These are phyloP conservation scores for Xeromyces bisporus DNA, from an alignment of 495 filamentous ascomycete genomes.

Conservation along the genomic window DNA sequence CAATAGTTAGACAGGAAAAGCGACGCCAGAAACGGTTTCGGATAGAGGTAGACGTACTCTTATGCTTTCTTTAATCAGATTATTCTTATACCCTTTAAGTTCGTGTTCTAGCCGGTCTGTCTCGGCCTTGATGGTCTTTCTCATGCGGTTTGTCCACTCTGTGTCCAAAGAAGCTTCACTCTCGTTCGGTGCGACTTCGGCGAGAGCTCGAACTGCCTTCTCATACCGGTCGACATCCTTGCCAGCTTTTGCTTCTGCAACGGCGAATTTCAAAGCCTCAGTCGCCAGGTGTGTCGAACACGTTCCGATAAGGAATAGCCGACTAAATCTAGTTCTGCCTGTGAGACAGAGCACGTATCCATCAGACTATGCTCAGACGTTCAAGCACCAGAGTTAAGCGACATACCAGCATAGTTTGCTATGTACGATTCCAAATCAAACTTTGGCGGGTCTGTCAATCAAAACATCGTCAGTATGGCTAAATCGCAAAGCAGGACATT, in stretches of 20 bases:
- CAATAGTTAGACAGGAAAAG: conserved; percentile 5
- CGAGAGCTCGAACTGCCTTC: conserved; percentile 45
- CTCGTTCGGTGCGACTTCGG: conserved; percentile 46
- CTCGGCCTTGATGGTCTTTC: conserved; percentile 45
- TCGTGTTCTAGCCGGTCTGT: conserved; percentile 62
- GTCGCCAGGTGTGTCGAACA: conserved; percentile 57
- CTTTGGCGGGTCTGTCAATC: conserved; percentile 55
- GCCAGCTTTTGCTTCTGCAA: conserved; percentile 60
- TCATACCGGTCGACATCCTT: conserved; percentile 58
- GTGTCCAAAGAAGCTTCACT: conserved; percentile 47
- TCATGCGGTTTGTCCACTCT: conserved; percentile 49
- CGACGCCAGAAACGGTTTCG: not conserved
- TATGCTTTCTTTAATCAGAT: conserved; percentile 94
- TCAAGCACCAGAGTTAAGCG: no score
- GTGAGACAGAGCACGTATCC: conserved; percentile 1
- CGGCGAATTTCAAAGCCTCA: conserved; percentile 66
- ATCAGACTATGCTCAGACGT: not conserved
- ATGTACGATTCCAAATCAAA: conserved; percentile 90
- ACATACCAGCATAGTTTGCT: conserved; percentile 68
- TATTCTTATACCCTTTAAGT: conserved; percentile 89
- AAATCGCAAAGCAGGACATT: no score
- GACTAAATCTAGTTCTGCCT: conserved; percentile 62
- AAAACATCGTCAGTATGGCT: not conserved
- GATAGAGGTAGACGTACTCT: conserved; percentile 37
- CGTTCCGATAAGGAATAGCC: conserved; percentile 64